A percentile compares a stretch with the other conserved stretches of the same genome.
These are phyloP conservation scores for Candida easanensis DNA, from an alignment of 805 yeast species.

Conservation along the genomic window DNA sequence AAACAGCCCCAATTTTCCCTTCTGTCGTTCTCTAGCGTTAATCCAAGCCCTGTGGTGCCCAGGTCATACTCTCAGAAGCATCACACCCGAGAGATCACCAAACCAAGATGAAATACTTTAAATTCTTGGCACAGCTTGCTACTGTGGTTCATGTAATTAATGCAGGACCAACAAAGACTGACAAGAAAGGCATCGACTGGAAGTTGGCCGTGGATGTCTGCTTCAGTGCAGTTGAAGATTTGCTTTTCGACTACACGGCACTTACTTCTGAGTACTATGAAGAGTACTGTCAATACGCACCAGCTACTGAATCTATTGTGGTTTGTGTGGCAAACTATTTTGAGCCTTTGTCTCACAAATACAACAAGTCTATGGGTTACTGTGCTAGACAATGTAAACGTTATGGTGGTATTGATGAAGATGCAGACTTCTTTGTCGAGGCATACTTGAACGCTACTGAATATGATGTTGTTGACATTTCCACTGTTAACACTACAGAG, in stretches of 20 bases:
- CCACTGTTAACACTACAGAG: slow-evolving; percentile 1
- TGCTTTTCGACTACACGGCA: slow-evolving; percentile 4
- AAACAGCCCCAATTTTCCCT: too few species aligned
- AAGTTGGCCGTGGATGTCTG: not conserved
- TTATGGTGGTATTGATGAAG: not conserved
- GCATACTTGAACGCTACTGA: slow-evolving; percentile 31
- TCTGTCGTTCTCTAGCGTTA: too few species aligned
- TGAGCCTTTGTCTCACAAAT: slow-evolving; percentile 11
- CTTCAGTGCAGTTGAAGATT: slow-evolving; percentile 25
- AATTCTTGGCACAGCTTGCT: too few species aligned
- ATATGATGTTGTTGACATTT: slow-evolving; percentile 10
- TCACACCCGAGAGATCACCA: too few species aligned
- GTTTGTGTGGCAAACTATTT: slow-evolving; percentile 12
- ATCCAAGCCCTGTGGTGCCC: too few species aligned
- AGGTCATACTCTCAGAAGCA: too few species aligned
- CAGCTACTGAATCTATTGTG: slow-evolving; percentile 13
- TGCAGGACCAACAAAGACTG: slow-evolving; percentile 2
- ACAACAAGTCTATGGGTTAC: slow-evolving; percentile 11
- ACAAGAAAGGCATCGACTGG: not conserved
- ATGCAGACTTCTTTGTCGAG: slow-evolving; percentile 20
- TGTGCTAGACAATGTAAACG: not conserved
- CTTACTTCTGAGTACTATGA: not conserved
- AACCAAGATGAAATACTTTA: too few species aligned
- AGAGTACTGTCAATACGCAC: slow-evolving; percentile 14
- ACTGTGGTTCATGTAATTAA: not conserved